Evolutionary conservation across 176 grass and related monocot species (phyloP), one percentile per base, ranked within the genome.

Genomic region (Bonia amplexicaulis): DNA sequence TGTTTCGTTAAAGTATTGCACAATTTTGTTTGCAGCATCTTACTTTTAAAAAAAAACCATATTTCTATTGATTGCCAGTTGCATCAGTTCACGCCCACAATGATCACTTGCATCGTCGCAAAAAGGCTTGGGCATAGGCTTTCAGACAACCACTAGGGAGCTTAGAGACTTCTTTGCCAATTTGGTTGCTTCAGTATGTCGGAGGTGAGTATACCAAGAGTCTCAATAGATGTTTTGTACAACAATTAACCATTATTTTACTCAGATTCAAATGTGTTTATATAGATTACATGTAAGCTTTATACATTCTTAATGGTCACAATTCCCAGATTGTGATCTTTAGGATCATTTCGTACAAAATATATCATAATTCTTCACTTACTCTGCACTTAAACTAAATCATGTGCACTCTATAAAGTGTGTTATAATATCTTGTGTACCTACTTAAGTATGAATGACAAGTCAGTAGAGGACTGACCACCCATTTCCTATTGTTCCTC

Each of bases 81-180:
- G 83, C 88, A 91, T 90, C 96, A 98, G 83, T 68, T 98, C 83
- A 98, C 95, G 91, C 96, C 96, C 6, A 89, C 93, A 15, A 95
- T 95, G 64, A 92, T 92, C 53, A 95, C 93, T 48, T 98, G 93
- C 64, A 88, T 98, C 62, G 88, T 98, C 29, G 86, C 93, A 1
- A 98, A 98, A 93, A 91, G 87, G 73, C 78, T 98, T 64, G 96
- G 96, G 44, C 85, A 89, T 57, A 91, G 87, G 84, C 84, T 90
- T 81, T 85, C 88, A 66, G 96, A 95, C 73, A 98, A 95, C 66
- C 96, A 98, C 72, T 95, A n/a, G 93, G 96, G 96, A 94, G 73
- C 89, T 98, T 57, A 78, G 96, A 74, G 89, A 98, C 27, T 98
- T 98, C 39, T 91, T 90, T 83, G 93, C 96, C 55, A 93, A 98